phyloP scores from a whole-genome alignment of 257 asterid species.

The Nicotiana otophora region DNA sequence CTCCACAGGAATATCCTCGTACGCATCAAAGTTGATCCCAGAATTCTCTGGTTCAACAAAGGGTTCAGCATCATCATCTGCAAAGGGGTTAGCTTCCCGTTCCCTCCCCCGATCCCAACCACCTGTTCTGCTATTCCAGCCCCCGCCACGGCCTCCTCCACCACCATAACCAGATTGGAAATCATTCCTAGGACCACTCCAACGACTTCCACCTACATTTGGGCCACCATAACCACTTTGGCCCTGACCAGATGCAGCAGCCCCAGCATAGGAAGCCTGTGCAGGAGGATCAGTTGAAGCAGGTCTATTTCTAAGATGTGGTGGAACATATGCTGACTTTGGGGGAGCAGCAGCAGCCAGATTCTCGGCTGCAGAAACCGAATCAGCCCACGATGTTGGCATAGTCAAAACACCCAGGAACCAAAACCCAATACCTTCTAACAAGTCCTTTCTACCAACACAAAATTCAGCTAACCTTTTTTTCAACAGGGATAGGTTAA shows the following conservation, averaged over 20 bases:
- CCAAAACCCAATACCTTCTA: not conserved
- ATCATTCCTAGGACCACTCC: conserved; percentile 43
- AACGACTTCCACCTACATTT: conserved; percentile 31
- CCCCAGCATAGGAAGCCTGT: conserved; percentile 38
- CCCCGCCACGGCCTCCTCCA: conserved; percentile 30
- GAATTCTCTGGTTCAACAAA: conserved; percentile 35
- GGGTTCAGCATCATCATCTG: conserved; percentile 26
- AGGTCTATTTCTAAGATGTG: conserved; percentile 83
- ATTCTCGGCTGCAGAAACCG: conserved; percentile 45
- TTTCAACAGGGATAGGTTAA: conserved; percentile 10
- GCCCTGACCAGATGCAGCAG: conserved; percentile 33
- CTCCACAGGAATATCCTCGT: conserved; percentile 53
- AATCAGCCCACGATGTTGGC: conserved; percentile 87
- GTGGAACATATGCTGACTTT: conserved; percentile 66
- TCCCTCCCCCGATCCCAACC: conserved; percentile 68
- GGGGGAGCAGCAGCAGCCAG: conserved; percentile 39
- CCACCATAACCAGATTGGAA: conserved; percentile 24
- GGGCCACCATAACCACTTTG: conserved; percentile 34
- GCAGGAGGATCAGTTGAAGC: conserved; percentile 39
- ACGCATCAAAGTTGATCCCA: conserved; percentile 47
- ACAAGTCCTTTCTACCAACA: conserved; percentile 17
- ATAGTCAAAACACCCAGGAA: conserved; percentile 38
- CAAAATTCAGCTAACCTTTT: conserved; percentile 15
- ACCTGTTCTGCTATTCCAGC: conserved; percentile 50
- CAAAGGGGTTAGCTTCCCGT: conserved; percentile 58